Base-by-base conservation (phyloP, 1,284 basidiomycete genomes). In the Apiotrichum domesticum region DNA sequence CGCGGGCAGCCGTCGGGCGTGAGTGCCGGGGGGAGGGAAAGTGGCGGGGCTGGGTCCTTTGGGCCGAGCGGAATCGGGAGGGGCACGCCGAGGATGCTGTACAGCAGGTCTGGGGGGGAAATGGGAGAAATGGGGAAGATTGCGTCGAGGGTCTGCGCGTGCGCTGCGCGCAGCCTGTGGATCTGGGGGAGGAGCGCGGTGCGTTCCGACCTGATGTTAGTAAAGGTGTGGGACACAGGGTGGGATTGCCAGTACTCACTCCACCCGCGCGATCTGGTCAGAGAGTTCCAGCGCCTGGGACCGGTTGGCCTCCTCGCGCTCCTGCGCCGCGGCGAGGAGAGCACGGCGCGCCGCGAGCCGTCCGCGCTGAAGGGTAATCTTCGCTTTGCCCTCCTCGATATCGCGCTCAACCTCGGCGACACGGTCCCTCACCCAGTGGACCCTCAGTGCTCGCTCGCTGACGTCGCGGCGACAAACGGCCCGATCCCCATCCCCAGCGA, bases 121-220 rank as follows among this genome's bases (percentile, higher is more conserved):
- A 86, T 80, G 4, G 93, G 84, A 54, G 88, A 86, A 66, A 97
- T 94, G 37, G 93, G 91, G 74, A 88, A 97, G 66, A 96, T 86
- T 35, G 79, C 79, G 46, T 88, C 84, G 48, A 97, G 82, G 13
- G 81, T 82, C n/a, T 86, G 84, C 59, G 92, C 80, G 55, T 92
- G 83, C 11, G 81, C 80, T 29, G 85, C 86, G 52, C 87, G 84
- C 45, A 81, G 80, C 13, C 82, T 78, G 29, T 80, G 71, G 57
- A 89, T 75, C 10, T 77, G 54, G 73, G 81, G 62, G 67, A 77
- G 61, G 73, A 83, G 62, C 84, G 79, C 52, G 75, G 56, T 72
- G 71, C 58, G 76, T 72, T 75, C 62, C 6, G 50, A 7, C 32
- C 66, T 67, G 50, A 6, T 33, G 54, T 56, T 32, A 57, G 62